Base-by-base conservation (phyloP, 768 basidiomycete species). In the Boletus subparvulus region DNA sequence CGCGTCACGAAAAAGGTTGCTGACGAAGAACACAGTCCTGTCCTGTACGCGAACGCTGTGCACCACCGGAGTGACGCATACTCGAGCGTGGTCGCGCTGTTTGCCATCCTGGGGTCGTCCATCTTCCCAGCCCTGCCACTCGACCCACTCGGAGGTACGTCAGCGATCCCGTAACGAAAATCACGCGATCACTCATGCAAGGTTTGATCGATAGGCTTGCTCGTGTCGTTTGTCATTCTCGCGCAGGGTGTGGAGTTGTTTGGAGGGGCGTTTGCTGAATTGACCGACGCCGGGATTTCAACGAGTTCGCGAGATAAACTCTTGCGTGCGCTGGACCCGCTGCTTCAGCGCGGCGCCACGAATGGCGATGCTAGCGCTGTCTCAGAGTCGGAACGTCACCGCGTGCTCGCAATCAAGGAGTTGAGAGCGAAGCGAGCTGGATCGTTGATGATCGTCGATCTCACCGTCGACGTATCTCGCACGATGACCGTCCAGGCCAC, bases 11-110 rank as follows among this genome's bases (percentile, higher is more conserved):
- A 89, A 67, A 83, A 81, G 52, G 95, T 99, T 32, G 97, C 96
- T 12, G 85, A 92, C 55, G 84, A 92, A 64, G 94, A 98, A 72
- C 86, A 86, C 64, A 92, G 90, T 65, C 91, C 92, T 5, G 97
- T 99, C 1, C 74, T 99, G 50, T 77, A 88, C 19, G 97, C 97
- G n/a, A 99, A 98, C 70, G 97, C 96, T 7, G 81, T 94, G 54
- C 96, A 98, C 71, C 97, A 99, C 74, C 83, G 97, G n/a, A 94
- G 92, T 61, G 97, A 99, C 70, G 94, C 93, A 7, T 93, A 94
- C 67, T 94, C 94, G 4, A 95, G 94, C 64, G 63, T 88, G 47
- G 93, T 99, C 52, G 94, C 95, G 12, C 83, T 98, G 53, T 81
- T 89, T 45, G 95, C 96, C 16, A 99, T 99, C 66, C 74, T 98